phyloP scores from a whole-genome alignment of 352 stramenopile genomes.

The Pythium monospermum region DNA sequence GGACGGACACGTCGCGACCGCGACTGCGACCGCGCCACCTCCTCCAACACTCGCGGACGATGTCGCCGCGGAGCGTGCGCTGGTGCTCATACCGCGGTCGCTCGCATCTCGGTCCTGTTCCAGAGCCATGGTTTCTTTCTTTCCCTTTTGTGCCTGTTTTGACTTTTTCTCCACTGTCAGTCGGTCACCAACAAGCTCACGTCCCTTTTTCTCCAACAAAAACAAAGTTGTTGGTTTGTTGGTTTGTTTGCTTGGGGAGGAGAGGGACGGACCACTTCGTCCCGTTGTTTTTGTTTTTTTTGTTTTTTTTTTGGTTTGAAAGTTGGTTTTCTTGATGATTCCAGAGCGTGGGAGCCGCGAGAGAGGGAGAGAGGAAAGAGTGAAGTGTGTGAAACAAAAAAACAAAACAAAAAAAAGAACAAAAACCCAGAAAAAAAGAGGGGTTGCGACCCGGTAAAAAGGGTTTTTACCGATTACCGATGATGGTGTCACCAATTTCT shows the following conservation, averaged over 20 bases:
- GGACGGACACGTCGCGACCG: slow-evolving; percentile 13
- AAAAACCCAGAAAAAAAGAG: slow-evolving; percentile 2
- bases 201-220: slow-evolving; percentile 16
- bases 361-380: too few relatives aligned
- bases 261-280: neutral
- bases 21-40: slow-evolving; percentile 11
- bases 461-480: slow-evolving; percentile 4
- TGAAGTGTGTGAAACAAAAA: slow-evolving; percentile 1
- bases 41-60: slow-evolving; percentile 4
- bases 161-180: slow-evolving; percentile 2
- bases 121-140: slow-evolving; percentile 16
- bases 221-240: too few relatives aligned
- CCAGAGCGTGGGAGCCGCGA: too few relatives aligned
- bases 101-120: slow-evolving; percentile 18
- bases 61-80: slow-evolving; percentile 4
- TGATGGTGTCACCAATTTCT: too few relatives aligned
- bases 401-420: neutral
- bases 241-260: neutral
- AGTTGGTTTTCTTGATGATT: too few relatives aligned
- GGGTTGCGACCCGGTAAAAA: slow-evolving; percentile 2
- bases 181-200: slow-evolving; percentile 14
- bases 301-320: neutral
- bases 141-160: too few relatives aligned
- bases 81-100: slow-evolving; percentile 11
- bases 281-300: neutral